Evolutionary conservation across 2,329 filamentous ascomycete species (phyloP), one percentile per base, ranked within the genome.

Genomic region (Thelonectria discophora): DNA sequence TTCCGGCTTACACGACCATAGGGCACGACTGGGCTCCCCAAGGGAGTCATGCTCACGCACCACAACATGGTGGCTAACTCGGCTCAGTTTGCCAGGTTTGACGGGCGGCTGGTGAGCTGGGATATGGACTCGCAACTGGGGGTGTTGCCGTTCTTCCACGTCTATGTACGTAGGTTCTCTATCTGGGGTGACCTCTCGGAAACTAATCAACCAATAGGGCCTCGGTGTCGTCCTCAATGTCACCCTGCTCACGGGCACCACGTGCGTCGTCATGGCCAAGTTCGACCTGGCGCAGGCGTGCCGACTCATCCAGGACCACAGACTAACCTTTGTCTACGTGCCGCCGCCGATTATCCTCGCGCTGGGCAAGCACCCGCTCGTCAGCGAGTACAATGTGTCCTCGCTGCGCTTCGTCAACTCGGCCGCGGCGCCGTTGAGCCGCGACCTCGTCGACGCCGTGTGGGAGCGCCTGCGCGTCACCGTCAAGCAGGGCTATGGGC

Each of bases 401-500:
- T 88, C 85, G 5, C 73, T 98, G 21, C 89, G 91, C 47, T 94
- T 94, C 86, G 82, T 97, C 81, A 95, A 93, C 77, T 94, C 88
- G 0, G 94, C 92, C 21, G 94, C 94, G 0, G 94, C 94, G 1
- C 94, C 94, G 0, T 80, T 97, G 42, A 94, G 92, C 0, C 81
- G 82, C 32, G 93, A 97, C 65, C 84, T 98, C 2, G 90, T 94
- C 1, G 87, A 93, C 57, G 85, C 87, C 9, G 86, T 95, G 3
- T 91, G 92, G 81, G 77, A 85, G 18, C 87, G 93, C 8, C 86
- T 95, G 60, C 88, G 88, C 53, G 83, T 96, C 18, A 89, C 90
- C 2, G 88, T 97, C 63, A 97, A 97, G 81, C 94, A 98, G 78
- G 94, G 92, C 17, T 98, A 97, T 73, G 94, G 94, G 0, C 83